A percentile compares a stretch with the other conserved stretches of the same genome.
Evolutionary conservation across 2,329 filamentous ascomycete species (phyloP).

Genomic region (Fusarium verticillioides): DNA sequence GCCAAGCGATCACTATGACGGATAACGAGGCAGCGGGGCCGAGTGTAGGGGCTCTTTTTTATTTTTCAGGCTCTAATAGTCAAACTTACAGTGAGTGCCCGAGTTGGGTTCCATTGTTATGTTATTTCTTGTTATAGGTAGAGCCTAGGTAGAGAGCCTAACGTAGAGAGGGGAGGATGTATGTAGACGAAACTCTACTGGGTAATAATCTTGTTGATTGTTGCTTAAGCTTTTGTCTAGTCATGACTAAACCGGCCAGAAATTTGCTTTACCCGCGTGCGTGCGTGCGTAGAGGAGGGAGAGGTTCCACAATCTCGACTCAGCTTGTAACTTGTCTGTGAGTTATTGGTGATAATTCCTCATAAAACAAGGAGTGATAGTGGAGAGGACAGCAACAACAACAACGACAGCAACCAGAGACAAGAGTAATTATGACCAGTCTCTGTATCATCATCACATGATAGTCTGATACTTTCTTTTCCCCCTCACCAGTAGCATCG

Average conservation of each 20-base stretch:
- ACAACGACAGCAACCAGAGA: background rate
- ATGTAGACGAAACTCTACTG: conserved; percentile 13
- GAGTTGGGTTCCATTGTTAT: background rate
- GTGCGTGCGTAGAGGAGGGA: background rate
- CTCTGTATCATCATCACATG: conserved; percentile 17
- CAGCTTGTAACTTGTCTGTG: conserved; percentile 21
- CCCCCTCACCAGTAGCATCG: background rate
- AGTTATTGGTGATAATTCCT: conserved; percentile 9
- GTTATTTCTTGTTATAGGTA: background rate
- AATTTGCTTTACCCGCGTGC: conserved; percentile 16
- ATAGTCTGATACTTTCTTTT: background rate
- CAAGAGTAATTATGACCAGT: conserved; percentile 7
- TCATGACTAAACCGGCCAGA: conserved; percentile 1
- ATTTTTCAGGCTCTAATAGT: conserved; percentile 5
- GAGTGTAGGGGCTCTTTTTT: background rate
- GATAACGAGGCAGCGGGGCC: conserved; percentile 25
- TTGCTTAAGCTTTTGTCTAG: conserved; percentile 16
- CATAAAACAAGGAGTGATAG: background rate
- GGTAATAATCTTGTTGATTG: conserved; percentile 4
- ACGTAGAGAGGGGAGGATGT: background rate
- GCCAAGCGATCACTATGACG: conserved; percentile 22
- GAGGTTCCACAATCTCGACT: conserved; percentile 12
- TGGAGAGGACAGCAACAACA: conserved; percentile 5
- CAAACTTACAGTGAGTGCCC: background rate
- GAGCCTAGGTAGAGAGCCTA: background rate